Evolutionary conservation across 768 basidiomycete species (phyloP), one percentile per base, ranked within the genome.

Genomic region (Russula compacta): DNA sequence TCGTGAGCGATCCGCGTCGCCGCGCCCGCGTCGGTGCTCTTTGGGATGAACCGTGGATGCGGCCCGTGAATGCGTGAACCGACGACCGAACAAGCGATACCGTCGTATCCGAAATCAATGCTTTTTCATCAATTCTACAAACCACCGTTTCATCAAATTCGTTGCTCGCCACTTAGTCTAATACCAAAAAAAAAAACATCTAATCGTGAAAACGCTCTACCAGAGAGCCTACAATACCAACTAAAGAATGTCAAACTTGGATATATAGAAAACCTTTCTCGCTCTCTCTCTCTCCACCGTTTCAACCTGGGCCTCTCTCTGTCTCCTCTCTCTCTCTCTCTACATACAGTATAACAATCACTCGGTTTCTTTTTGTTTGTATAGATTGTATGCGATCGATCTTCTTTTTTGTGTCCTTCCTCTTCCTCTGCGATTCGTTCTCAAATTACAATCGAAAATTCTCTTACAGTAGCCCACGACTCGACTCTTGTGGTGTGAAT

Each of bases 1-100:
- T 95, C 44, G 85, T 88, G 19, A 74, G 91, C 32, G 85, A 93
- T 71, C 82, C 86, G 53, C 75, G 69, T 66, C 81, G 81, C 65
- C 75, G 91, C n/a, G 79, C 82, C 47, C 77, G 78, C 66, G 75
- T 91, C 36, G 76, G 68, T 32, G 82, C 86, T 42, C 60, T 93
- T 3, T 64, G 59, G 63, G 60, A 62, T 38, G 63, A 64, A 14
- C 53, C 48, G 29, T 64, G 63, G 63, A 56, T 61, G 63, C 35
- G 36, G 19, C 36, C 7, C 1, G 24, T 17, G 36, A 47, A 17
- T 10, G 12, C 50, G 12, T 59, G 11, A 24, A 11, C 21, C 24
- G 19, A 4, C n/a, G n/a, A 5, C 6, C 4, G 9, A 21, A 21
- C 11, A 46, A 46, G 21, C 6, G n/a, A n/a, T n/a, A n/a, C n/a